phyloP scores from a whole-genome alignment of 768 basidiomycete species.

The Botryobasidium botryosum region DNA sequence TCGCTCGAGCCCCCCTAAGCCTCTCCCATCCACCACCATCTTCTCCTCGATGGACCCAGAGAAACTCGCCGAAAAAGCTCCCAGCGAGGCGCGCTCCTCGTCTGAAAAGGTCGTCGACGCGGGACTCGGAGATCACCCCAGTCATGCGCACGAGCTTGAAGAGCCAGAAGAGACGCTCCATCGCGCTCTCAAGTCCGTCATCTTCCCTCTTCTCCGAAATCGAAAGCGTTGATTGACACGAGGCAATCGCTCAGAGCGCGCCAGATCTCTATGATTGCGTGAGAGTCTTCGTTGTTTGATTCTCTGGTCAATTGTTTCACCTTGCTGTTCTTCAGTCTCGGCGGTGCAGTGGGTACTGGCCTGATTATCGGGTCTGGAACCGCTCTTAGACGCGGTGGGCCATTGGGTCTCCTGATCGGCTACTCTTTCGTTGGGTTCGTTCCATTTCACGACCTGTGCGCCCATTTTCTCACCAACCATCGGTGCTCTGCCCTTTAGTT shows the following conservation, averaged over 20 bases:
- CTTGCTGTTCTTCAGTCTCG: background rate
- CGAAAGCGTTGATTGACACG: background rate
- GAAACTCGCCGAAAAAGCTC: too few relatives aligned
- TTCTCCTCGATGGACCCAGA: too few relatives aligned
- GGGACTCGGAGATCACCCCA: too few relatives aligned
- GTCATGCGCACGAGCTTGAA: too few relatives aligned
- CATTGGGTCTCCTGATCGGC: conserved; percentile 20
- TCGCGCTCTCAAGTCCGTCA: conserved; percentile 27
- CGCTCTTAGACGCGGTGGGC: conserved; percentile 31
- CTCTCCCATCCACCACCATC: too few relatives aligned
- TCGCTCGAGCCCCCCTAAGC: too few relatives aligned
- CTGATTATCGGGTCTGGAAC: conserved; percentile 41
- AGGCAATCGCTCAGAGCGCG: background rate
- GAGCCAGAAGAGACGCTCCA: conserved; percentile 30
- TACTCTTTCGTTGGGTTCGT: conserved; percentile 35
- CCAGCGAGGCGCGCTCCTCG: too few relatives aligned
- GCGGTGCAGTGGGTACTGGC: conserved; percentile 33
- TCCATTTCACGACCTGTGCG: conserved; percentile 25
- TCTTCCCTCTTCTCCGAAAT: background rate
- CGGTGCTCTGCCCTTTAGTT: too few relatives aligned
- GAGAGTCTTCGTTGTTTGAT: conserved; percentile 12
- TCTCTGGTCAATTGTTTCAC: background rate
- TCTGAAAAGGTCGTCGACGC: too few relatives aligned
- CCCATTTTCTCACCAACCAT: too few relatives aligned
- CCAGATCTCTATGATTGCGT: conserved; percentile 37